A percentile compares a stretch with the other conserved stretches of the same genome.
Evolutionary conservation across 139 green algal genomes (phyloP).

Genomic region (Nannochloris sp.): DNA sequence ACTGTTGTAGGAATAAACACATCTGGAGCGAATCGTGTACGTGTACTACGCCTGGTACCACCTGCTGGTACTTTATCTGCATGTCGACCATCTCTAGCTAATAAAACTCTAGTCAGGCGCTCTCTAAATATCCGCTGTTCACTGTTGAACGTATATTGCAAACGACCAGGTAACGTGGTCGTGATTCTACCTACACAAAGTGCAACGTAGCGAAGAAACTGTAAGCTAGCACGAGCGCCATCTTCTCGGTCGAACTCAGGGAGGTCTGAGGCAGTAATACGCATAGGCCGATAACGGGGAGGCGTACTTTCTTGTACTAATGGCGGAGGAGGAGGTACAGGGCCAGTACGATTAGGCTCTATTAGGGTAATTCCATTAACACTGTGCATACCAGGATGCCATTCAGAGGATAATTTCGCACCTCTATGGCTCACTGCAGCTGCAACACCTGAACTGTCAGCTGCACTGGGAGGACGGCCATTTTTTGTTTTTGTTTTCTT

Average conservation of each 20-base stretch:
- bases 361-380: slow-evolving; percentile 5
- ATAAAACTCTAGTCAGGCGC: slow-evolving; percentile 1
- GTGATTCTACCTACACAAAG: neutral
- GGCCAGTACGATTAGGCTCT: no score
- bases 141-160: neutral
- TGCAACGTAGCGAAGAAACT: slow-evolving; percentile 10
- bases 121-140: slow-evolving; percentile 12
- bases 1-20: neutral
- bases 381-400: slow-evolving; percentile 12
- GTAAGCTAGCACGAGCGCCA: neutral
- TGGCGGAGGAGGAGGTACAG: neutral
- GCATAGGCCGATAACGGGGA: neutral
- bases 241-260: slow-evolving; percentile 1
- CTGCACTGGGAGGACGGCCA: no score
- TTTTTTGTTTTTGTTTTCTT: no score
- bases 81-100: slow-evolving; percentile 10
- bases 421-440: no score
- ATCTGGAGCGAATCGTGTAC: neutral
- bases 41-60: slow-evolving; percentile 2
- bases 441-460: no score
- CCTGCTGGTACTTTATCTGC: neutral
- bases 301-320: neutral
- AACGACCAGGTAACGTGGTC: neutral
- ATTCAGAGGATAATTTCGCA: no score
- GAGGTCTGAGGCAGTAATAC: neutral